Evolutionary conservation across 345 rosid genomes (phyloP), one percentile per base, ranked within the genome.

Genomic region (Gossypium bickii): DNA sequence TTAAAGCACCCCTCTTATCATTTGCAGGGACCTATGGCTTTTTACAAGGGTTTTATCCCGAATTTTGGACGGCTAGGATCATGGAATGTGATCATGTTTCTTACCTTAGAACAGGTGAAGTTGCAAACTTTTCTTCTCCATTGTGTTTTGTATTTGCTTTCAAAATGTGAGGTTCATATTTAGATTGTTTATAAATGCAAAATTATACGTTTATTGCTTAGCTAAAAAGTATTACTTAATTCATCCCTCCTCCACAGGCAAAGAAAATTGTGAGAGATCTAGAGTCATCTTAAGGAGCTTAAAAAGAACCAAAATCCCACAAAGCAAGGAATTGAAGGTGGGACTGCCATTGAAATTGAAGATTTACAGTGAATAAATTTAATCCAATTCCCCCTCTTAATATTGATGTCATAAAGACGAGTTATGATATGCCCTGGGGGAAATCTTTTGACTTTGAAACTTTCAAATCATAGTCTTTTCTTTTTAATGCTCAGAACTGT

Each of bases 31-130:
- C 87, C 90, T 69, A 71, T 88, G 68, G 98, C 98, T 25, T 93
- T 96, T 71, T 92, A 96, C 71, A 92, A 92, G 82, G 99, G 98
- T 60, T 96, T 96, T 77, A 83, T 96, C 77, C 99, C 97, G 58
- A 93, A 93, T 85, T 93, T 92, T 62, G 97, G 93, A 66, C 87
- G 97, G 65, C 93, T 96, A 67, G 99, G 99, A 79, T 93, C 99
- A 75, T 92, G 98, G 98, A 96, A 93, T 27, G 97, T 92, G 77
- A 89, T 96, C 80, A 92, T 93, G 99, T 93, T 96, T 80, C 86
- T 90, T 77, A 96, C 99, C 53, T 88, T 96, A 7, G 98, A 96
- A 83, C 99, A 93, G 93, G 98, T 96, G 83, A 63, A 24, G 18
- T 63, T 76, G 13, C 29, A 53, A 20, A 7, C 17, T 52, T 7